Percentiles rank a stretch among this genome's conserved stretches.
Evolutionary conservation across 257 asterid species (phyloP).

Genomic region (Nicotiana benthamiana): DNA sequence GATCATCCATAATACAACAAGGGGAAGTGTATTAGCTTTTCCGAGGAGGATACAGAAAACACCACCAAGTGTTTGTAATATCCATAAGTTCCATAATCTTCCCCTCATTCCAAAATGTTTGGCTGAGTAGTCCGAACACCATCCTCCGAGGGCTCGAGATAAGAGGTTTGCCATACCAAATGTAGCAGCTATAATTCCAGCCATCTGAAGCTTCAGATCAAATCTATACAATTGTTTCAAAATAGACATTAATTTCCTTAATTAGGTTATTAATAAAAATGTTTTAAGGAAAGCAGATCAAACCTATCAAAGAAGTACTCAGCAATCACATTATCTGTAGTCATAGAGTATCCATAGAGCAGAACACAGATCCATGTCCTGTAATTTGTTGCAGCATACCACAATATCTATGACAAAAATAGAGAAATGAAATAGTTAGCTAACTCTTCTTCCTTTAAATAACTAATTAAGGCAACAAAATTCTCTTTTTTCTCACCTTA

Average conservation of each 20-base stretch:
- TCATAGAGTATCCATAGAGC: conserved; percentile 48
- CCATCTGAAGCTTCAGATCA: conserved; percentile 5
- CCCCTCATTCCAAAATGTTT: conserved; percentile 24
- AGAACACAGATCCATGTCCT: conserved; percentile 51
- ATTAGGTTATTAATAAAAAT: too few species aligned
- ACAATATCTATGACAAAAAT: background rate
- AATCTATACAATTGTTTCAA: conserved; percentile 13
- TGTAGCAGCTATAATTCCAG: too few species aligned
- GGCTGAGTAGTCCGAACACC: conserved; percentile 16
- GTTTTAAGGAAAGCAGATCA: background rate
- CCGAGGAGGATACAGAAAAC: conserved; percentile 19
- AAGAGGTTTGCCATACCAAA: conserved; percentile 10
- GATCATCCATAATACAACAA: conserved; percentile 17
- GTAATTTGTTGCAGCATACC: conserved; percentile 41
- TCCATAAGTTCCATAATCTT: conserved; percentile 21
- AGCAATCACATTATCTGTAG: conserved; percentile 48
- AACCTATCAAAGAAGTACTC: conserved; percentile 52
- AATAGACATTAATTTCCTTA: too few species aligned
- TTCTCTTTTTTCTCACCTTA: background rate
- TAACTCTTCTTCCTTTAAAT: background rate
- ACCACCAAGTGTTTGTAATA: conserved; percentile 26
- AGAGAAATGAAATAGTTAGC: background rate
- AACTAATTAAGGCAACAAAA: fast-evolving
- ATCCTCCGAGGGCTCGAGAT: conserved; percentile 25
- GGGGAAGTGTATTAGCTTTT: conserved; percentile 9